Evolutionary conservation across 2,329 filamentous ascomycete species (phyloP), one percentile per base, ranked within the genome.

Genomic region (Cladophialophora carrionii): DNA sequence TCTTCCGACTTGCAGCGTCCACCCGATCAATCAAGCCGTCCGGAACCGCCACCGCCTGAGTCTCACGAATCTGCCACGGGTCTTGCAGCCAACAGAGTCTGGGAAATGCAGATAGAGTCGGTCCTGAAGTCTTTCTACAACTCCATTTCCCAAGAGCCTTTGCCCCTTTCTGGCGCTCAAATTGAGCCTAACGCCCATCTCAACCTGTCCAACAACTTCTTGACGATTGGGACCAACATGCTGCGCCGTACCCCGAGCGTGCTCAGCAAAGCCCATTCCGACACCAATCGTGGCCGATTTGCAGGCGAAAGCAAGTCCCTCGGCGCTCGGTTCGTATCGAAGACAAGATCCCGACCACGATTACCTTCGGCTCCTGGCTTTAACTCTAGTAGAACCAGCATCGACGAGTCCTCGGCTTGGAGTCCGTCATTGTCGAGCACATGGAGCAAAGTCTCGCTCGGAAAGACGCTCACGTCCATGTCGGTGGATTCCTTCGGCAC

Each of bases 371-470:
- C 87, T 57, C 94, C 90, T 48, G 92, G 90, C 12, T 87, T 96
- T 74, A 92, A 90, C 26, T 97, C 94, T 0, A 97, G 92, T 74
- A 87, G 93, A 57, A 98, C 94, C 9, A 98, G 94, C 77, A 87
- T 99, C 69, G 95, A 99, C 66, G 95, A 99, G 65, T 90, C 88
- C 67, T 96, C 92, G 1, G 84, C 97, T 54, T 98, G 92, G 91
- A 97, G 91, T 72, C 95, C 95, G 10, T 92, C 91, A 22, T 85
- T 83, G 17, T 96, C 92, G n/a, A 96, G 92, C 69, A 95, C 91
- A 0, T 97, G 93, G 92, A 97, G 93, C 79, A 94, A 91, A 73
- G 91, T 95, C 74, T 98, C 94, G 0, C 84, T 96, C 66, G 92
- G 93, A 34, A 92, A 96, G 74, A 96, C 92, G 0, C 88, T 96